Conservation (phyloP, 2,329 filamentous ascomycete genomes). For the Dactylellina drechsleri region DNA sequence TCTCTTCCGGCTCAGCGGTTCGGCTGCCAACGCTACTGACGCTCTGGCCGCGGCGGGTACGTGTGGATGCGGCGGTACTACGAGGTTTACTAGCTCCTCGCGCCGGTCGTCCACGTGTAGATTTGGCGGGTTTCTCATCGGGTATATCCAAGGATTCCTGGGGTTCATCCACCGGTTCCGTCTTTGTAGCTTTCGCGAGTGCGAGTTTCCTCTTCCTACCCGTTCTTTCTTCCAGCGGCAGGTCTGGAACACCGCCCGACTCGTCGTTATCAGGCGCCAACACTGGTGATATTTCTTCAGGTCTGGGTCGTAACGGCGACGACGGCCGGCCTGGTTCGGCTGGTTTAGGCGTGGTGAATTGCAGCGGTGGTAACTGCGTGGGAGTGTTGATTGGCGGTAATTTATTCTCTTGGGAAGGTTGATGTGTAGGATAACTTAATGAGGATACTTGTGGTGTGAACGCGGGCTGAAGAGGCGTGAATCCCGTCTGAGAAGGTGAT, state of each 20-base stretch:
- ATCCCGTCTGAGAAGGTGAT: constrained; percentile 26
- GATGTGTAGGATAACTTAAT: constrained; percentile 3
- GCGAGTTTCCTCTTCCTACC: constrained; percentile 27
- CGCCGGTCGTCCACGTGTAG: constrained; percentile 11
- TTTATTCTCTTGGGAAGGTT: constrained; percentile 28
- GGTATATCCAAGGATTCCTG: constrained; percentile 28
- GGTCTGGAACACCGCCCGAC: constrained; percentile 24
- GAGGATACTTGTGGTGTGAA: constrained; percentile 21
- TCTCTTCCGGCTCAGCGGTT: constrained; percentile 44
- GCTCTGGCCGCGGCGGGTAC: constrained; percentile 45
- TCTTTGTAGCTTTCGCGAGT: constrained; percentile 17
- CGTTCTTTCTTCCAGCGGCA: constrained; percentile 24
- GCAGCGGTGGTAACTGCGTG: constrained; percentile 43
- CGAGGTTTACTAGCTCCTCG: constrained; percentile 38
- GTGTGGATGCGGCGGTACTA: constrained; percentile 39
- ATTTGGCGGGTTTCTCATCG: constrained; percentile 30
- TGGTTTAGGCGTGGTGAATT: constrained; percentile 33
- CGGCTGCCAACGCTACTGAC: constrained; percentile 48
- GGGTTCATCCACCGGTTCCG: constrained; percentile 17
- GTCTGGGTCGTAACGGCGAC: constrained; percentile 36
- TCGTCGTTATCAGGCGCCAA: constrained; percentile 36
- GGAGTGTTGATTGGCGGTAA: constrained; percentile 48
- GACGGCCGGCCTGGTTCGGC: constrained; percentile 19
- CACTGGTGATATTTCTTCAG: constrained; percentile 50
- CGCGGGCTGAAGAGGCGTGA: constrained; percentile 35